Percentiles rank a stretch among this genome's conserved stretches.
Conservation (phyloP, 2,329 filamentous ascomycete genomes). For the Arthrobotrys sinensis region DNA sequence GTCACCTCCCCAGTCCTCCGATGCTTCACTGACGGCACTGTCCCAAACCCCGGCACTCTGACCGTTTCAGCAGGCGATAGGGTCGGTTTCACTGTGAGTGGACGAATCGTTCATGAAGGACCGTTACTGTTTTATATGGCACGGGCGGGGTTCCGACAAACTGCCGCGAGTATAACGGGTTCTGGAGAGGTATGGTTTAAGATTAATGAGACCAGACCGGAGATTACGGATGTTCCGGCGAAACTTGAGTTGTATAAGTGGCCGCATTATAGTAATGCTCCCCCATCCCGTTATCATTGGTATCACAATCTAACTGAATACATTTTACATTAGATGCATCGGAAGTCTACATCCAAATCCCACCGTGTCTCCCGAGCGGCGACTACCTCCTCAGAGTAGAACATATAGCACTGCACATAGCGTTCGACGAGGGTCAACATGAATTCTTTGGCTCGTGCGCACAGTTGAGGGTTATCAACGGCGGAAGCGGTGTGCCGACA, state of each 20-base stretch:
- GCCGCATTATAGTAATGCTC: constrained; percentile 35
- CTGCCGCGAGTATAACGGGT: constrained; percentile 66
- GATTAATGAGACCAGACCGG: constrained; percentile 65
- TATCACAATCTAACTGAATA: no score
- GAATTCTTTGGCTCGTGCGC: constrained; percentile 70
- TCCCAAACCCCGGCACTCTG: constrained; percentile 67
- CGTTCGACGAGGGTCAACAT: constrained; percentile 65
- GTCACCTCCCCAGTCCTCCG: constrained; percentile 67
- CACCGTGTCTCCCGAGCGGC: constrained; percentile 67
- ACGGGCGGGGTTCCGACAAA: constrained; percentile 61
- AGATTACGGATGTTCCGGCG: constrained; percentile 17
- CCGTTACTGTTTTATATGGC: constrained; percentile 69
- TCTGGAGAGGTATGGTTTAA: constrained; percentile 67
- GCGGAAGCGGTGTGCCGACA: constrained; percentile 66
- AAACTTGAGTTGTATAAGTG: constrained; percentile 26
- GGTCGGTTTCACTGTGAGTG: constrained; percentile 60
- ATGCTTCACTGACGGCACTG: constrained; percentile 69
- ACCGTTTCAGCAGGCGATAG: constrained; percentile 65
- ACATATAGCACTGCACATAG: constrained; percentile 70
- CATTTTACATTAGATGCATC: constrained; percentile 13
- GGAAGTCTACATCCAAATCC: constrained; percentile 66
- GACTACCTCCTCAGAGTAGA: constrained; percentile 70
- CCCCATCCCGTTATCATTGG: not conserved
- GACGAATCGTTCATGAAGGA: constrained; percentile 68
- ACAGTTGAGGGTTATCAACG: constrained; percentile 68